These are phyloP conservation scores for Diplodia mutila DNA, from an alignment of 2,329 filamentous ascomycete species.

Conservation along the genomic window DNA sequence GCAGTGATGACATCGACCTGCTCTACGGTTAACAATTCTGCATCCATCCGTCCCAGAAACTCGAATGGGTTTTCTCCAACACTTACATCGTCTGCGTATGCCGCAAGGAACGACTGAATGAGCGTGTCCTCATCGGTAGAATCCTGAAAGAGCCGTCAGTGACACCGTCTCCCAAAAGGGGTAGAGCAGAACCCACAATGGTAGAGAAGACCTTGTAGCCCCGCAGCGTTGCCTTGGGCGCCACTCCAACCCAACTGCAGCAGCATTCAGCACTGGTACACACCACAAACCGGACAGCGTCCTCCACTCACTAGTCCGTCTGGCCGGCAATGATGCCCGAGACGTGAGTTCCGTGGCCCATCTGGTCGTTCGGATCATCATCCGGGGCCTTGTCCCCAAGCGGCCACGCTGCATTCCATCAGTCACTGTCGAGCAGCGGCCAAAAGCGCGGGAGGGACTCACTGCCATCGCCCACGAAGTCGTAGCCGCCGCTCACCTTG, in stretches of 20 bases:
- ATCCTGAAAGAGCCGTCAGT: not conserved
- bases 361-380: constrained; percentile 57
- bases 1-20: constrained; percentile 49
- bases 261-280: constrained; percentile 30
- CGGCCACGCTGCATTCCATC: constrained; percentile 6
- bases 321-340: constrained; percentile 66
- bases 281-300: constrained; percentile 29
- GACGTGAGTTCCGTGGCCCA: constrained; percentile 58
- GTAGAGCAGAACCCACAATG: constrained; percentile 61
- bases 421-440: not conserved
- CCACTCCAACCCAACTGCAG: constrained; percentile 44
- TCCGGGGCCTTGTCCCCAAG: constrained; percentile 43
- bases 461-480: constrained; percentile 60
- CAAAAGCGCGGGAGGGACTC: too few relatives aligned
- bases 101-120: constrained; percentile 45
- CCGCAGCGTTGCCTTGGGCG: constrained; percentile 8
- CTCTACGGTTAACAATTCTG: constrained; percentile 47
- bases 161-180: constrained; percentile 59
- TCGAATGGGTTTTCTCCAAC: constrained; percentile 52
- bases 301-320: constrained; percentile 41
- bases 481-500: constrained; percentile 61
- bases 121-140: constrained; percentile 18
- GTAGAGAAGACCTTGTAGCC: constrained; percentile 59
- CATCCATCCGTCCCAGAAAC: constrained; percentile 60
- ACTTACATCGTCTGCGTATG: constrained; percentile 55